phyloP scores from a whole-genome alignment of 495 filamentous ascomycete genomes.

The Tetracladium marchalianum region DNA sequence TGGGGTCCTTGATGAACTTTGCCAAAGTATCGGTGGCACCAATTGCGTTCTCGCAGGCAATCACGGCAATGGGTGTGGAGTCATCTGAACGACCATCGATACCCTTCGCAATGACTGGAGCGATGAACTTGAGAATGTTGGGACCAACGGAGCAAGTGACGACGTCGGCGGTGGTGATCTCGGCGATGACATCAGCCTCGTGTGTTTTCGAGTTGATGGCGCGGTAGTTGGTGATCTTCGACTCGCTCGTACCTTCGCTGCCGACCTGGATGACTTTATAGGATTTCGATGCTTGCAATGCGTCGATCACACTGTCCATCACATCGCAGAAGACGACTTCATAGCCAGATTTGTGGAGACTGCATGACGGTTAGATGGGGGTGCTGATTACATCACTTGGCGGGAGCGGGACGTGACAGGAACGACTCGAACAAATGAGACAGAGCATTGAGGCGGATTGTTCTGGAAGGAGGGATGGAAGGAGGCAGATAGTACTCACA shows the following conservation, averaged over 20 bases:
- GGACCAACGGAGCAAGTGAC: conserved; percentile 97
- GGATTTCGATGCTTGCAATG: conserved; percentile 58
- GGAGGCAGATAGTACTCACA: conserved; percentile 1
- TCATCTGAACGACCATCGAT: conserved; percentile 60
- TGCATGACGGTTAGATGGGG: conserved; percentile 20
- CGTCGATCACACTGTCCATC: conserved; percentile 65
- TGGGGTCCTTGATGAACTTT: conserved; percentile 63
- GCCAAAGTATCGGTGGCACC: conserved; percentile 79
- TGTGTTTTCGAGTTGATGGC: conserved; percentile 90
- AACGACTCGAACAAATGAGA: neutral
- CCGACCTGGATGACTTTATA: conserved; percentile 94
- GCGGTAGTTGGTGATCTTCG: conserved; percentile 83
- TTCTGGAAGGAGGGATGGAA: neutral
- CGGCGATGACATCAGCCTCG: conserved; percentile 66
- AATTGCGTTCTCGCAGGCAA: conserved; percentile 97
- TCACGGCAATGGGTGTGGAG: conserved; percentile 71
- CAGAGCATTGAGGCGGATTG: neutral
- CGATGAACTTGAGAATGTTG: conserved; percentile 91
- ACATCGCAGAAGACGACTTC: conserved; percentile 96
- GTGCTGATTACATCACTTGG: neutral
- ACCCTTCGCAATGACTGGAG: conserved; percentile 84
- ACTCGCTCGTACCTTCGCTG: conserved; percentile 67
- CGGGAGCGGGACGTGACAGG: no score
- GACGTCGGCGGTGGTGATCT: conserved; percentile 77
- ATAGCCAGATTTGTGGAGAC: conserved; percentile 80